These are phyloP conservation scores for Eutypella sp. DNA, from an alignment of 2,329 filamentous ascomycete genomes.

Conservation along the genomic window DNA sequence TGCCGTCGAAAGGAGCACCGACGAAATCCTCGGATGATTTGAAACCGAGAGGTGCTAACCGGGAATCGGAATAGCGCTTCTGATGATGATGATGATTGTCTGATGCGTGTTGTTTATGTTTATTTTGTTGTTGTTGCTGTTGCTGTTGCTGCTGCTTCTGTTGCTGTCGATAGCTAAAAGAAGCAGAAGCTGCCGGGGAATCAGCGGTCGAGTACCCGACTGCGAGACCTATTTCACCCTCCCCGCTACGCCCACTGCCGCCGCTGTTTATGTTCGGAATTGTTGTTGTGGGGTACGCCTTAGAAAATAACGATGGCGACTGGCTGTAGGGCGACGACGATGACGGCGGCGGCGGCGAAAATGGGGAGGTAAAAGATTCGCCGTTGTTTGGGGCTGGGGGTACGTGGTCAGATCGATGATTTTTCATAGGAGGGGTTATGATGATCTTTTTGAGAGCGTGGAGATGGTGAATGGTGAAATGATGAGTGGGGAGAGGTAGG, in stretches of 20 bases:
- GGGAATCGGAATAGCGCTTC: constrained; percentile 29
- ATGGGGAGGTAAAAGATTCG: constrained; percentile 40
- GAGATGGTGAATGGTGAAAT: no score
- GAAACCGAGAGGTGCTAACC: constrained; percentile 35
- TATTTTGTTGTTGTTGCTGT: not conserved
- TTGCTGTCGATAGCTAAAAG: constrained; percentile 7
- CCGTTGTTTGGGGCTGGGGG: constrained; percentile 41
- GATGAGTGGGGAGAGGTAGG: no score
- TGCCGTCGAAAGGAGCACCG: constrained; percentile 62
- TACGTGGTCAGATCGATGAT: constrained; percentile 24
- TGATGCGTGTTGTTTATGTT: not conserved
- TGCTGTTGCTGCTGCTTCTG: constrained; percentile 3
- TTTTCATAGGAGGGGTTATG: no score
- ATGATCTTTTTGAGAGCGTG: no score
- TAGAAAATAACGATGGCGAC: constrained; percentile 16
- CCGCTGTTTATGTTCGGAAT: not conserved
- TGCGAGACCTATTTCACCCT: constrained; percentile 1
- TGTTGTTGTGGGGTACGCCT: constrained; percentile 7
- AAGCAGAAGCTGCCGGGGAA: constrained; percentile 12
- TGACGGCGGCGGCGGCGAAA: constrained; percentile 27
- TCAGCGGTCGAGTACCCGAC: not conserved
- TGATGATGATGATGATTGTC: no score
- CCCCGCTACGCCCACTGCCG: not conserved
- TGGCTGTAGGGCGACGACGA: no score
- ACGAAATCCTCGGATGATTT: constrained; percentile 55